A percentile compares a stretch with the other conserved stretches of the same genome.
Evolutionary conservation across 805 yeast species (phyloP).

Genomic region (Candida gorgasii): DNA sequence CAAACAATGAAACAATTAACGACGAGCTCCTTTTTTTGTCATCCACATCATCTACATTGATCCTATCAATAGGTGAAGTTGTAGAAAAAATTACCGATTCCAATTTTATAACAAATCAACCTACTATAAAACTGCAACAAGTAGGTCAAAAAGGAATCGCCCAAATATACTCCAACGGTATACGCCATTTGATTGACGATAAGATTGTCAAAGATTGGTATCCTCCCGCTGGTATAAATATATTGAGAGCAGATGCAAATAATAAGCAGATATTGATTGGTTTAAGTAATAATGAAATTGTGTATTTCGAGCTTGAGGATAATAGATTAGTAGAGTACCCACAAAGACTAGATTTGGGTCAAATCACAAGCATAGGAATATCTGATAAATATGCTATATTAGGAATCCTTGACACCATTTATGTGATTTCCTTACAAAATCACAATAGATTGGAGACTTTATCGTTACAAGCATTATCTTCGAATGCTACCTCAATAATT

Average conservation of each 20-base stretch:
- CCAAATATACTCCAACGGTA: constrained; percentile 72
- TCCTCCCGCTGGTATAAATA: constrained; percentile 74
- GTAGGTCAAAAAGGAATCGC: constrained; percentile 63
- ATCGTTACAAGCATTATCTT: constrained; percentile 65
- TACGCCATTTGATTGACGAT: constrained; percentile 49
- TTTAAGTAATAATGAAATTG: constrained; percentile 69
- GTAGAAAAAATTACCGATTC: constrained; percentile 75
- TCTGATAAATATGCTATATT: constrained; percentile 60
- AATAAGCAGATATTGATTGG: constrained; percentile 68
- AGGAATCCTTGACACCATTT: constrained; percentile 71
- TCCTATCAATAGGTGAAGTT: constrained; percentile 75
- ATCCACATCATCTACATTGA: constrained; percentile 60
- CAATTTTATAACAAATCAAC: constrained; percentile 53
- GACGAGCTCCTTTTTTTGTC: constrained; percentile 71
- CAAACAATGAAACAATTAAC: constrained; percentile 41
- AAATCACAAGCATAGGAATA: constrained; percentile 47
- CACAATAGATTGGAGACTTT: constrained; percentile 60
- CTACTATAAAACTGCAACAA: constrained; percentile 69
- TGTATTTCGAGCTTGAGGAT: constrained; percentile 77
- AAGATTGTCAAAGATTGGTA: constrained; percentile 65
- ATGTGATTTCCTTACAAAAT: constrained; percentile 62
- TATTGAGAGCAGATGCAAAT: constrained; percentile 63
- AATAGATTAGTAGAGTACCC: constrained; percentile 73
- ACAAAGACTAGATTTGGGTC: constrained; percentile 52
- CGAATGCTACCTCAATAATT: constrained; percentile 35